Evolutionary conservation across 768 basidiomycete species (phyloP).

Genomic region (Hericium erinaceus): DNA sequence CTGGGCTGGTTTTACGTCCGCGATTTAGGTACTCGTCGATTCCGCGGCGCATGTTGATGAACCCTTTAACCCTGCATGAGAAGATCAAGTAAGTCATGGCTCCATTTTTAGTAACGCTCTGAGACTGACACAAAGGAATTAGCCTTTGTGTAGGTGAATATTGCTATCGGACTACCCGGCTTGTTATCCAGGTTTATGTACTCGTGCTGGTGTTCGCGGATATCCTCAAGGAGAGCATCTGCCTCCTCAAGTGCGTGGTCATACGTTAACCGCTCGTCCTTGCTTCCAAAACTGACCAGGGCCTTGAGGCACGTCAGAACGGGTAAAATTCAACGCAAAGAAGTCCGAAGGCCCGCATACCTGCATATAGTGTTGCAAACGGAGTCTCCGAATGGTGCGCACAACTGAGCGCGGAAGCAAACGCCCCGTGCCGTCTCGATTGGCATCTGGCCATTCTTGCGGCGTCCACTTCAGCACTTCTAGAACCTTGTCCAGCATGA

Average conservation of each 20-base stretch:
- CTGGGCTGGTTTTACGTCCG: too few relatives aligned
- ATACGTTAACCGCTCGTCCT: background rate
- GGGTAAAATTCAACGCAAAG: too few relatives aligned
- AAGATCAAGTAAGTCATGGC: too few relatives aligned
- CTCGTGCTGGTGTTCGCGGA: background rate
- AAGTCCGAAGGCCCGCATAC: background rate
- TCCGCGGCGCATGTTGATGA: background rate
- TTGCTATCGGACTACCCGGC: background rate
- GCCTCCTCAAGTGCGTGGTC: background rate
- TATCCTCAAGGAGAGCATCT: background rate
- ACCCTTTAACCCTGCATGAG: background rate
- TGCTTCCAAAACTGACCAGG: background rate
- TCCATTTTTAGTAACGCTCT: background rate
- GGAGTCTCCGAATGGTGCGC: background rate
- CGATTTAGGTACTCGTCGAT: too few relatives aligned
- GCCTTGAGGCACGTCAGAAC: background rate
- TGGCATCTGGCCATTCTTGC: background rate
- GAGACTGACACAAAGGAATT: background rate
- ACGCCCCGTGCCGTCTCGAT: background rate
- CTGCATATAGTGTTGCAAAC: background rate
- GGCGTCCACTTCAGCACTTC: background rate
- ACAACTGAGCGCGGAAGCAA: background rate
- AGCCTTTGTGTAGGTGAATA: background rate
- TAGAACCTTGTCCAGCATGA: background rate
- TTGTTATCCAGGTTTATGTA: background rate